A percentile compares a stretch with the other conserved stretches of the same genome.
phyloP scores from a whole-genome alignment of 495 filamentous ascomycete species.

The Podospora pseudocomata region DNA sequence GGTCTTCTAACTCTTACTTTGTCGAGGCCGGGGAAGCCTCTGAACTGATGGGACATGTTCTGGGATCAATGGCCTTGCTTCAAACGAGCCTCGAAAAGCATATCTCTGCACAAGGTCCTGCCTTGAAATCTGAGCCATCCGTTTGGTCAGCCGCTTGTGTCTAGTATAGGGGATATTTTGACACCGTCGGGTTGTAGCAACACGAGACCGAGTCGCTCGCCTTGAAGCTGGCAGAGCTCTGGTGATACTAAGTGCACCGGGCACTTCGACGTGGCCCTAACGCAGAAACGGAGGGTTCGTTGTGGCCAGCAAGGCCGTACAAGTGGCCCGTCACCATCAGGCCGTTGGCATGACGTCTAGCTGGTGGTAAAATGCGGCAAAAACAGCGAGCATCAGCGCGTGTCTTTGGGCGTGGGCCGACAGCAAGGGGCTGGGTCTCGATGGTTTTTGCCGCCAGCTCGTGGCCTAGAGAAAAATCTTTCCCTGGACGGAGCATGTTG shows the following conservation, averaged over 20 bases:
- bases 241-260: neutral
- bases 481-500: neutral
- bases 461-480: neutral
- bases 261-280: neutral
- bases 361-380: slow-evolving; percentile 29
- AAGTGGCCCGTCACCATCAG: neutral
- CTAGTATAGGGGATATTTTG: neutral
- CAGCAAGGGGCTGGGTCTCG: neutral
- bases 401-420: neutral
- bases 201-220: neutral
- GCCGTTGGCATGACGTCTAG: slow-evolving; percentile 21
- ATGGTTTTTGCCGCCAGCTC: neutral
- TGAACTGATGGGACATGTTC: neutral
- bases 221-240: neutral
- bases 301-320: neutral
- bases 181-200: neutral
- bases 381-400: slow-evolving; percentile 9
- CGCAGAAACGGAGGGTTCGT: neutral
- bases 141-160: neutral
- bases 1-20: slow-evolving; percentile 11
- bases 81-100: neutral
- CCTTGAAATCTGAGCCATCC: neutral
- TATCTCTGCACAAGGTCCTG: neutral
- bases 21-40: neutral
- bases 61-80: neutral